phyloP scores from a whole-genome alignment of 148 eudicot species.

The Camellia sinensis region DNA sequence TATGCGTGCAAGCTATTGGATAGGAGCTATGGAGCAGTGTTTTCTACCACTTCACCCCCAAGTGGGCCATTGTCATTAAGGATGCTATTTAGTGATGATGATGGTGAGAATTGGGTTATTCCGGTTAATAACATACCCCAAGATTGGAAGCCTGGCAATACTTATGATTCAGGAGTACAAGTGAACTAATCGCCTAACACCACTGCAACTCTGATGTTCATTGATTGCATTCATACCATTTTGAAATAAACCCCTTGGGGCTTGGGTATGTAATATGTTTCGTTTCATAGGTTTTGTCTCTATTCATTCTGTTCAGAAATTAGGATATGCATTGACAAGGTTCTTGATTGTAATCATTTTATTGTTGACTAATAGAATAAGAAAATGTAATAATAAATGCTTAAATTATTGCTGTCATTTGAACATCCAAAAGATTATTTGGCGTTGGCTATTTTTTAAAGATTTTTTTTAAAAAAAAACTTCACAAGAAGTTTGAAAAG shows the following conservation, averaged over 20 bases:
- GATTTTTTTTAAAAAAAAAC: no score
- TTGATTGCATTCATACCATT: not conserved
- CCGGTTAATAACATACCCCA: conserved; percentile 62
- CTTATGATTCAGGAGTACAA: conserved; percentile 81
- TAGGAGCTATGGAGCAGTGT: conserved; percentile 71
- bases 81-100: conserved; percentile 67
- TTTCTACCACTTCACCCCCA: conserved; percentile 65
- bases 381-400: no score
- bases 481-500: no score
- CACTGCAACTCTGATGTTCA: not conserved
- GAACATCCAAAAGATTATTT: no score
- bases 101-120: conserved; percentile 59
- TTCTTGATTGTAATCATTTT: not conserved
- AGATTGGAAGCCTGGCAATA: conserved; percentile 65
- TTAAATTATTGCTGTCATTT: no score
- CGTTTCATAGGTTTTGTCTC: not conserved
- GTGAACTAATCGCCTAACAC: conserved; percentile 22
- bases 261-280: no score
- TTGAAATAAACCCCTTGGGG: not conserved
- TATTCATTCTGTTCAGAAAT: not conserved
- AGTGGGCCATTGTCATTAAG: conserved; percentile 56
- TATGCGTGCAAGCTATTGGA: conserved; percentile 64
- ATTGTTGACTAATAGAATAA: no score
- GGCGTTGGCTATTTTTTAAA: no score
- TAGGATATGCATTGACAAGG: not conserved